Conservation (phyloP, 345 rosid species). For the Erodium maritimum region DNA sequence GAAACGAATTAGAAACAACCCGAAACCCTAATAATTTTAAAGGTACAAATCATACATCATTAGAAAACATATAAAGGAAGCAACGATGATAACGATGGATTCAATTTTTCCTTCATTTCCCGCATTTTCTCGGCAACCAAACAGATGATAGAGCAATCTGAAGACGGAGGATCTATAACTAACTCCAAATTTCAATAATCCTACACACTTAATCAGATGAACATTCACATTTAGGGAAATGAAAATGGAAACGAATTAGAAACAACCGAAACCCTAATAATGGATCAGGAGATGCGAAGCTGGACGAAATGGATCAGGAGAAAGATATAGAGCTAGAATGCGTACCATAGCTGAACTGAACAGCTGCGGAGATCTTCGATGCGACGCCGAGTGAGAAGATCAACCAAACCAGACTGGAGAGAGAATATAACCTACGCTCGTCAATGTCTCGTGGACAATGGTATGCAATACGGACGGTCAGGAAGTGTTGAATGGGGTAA, state of each 20-base stretch:
- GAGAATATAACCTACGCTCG: not conserved
- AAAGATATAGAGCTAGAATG: not conserved
- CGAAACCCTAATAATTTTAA: no score
- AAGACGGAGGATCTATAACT: constrained; percentile 7
- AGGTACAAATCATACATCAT: no score
- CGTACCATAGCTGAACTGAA: constrained; percentile 19
- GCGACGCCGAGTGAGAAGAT: constrained; percentile 9
- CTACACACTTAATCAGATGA: not conserved
- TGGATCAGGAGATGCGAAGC: not conserved
- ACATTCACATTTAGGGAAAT: not conserved
- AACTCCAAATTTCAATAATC: constrained; percentile 1
- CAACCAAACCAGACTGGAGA: not conserved
- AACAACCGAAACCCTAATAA: not conserved
- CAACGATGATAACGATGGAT: not conserved
- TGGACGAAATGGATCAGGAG: not conserved
- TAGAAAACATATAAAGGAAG: no score
- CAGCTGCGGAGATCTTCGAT: constrained; percentile 10
- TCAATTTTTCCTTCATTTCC: not conserved
- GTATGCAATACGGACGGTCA: constrained; percentile 1
- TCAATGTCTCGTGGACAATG: not conserved
- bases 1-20: no score
- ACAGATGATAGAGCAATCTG: not conserved
- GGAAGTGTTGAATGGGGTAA: not conserved
- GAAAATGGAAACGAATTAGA: not conserved
- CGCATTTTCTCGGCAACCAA: constrained; percentile 3